Evolutionary conservation across 164 flowering plant species (phyloP), one percentile per base, ranked within the genome.

Genomic region (Cinnamomum micranthum): DNA sequence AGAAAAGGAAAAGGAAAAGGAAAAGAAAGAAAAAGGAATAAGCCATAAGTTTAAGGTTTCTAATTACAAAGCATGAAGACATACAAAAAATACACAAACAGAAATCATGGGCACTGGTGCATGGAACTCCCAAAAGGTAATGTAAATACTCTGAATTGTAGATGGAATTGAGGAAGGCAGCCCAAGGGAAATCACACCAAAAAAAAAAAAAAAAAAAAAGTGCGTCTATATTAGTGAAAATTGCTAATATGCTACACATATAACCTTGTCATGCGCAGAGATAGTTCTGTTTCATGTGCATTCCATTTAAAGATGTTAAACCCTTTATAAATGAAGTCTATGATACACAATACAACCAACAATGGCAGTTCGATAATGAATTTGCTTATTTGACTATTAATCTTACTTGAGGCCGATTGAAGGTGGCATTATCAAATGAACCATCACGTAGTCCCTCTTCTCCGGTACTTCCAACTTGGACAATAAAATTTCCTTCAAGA

Each of bases 391-490:
- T 73, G 50, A 74, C 14, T 60, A 33, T 14, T 65, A 47, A 52
- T 9, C 77, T 79, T 78, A 91, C 99, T 86, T 95, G 99, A 81
- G 99, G 99, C 55, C 87, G 93, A 77, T 87, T 92, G 81, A 95
- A 95, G 35, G 87, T 82, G 76, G 96, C 97, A 82, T 85, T 87
- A 80, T 89, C 97, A 85, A 92, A 95, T 70, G 78, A 81, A 71
- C 99, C 98, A 85, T 95, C 98, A 50, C 72, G 88, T 71, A 93
- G 70, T 77, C 93, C 98, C 73, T 93, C 96, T 83, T 88, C 97
- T 75, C 99, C 96, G 1, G 82, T 82, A 83, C 97, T 88, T 31
- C 99, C 99, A 78, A 95, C 82, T 92, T 95, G 99, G 73, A 87
- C 76, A 67, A 92, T 77, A 79, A 88, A 95, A 82, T 93, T 93